Conservation (phyloP, 306 rosid species). For the Corylus avellana region DNA sequence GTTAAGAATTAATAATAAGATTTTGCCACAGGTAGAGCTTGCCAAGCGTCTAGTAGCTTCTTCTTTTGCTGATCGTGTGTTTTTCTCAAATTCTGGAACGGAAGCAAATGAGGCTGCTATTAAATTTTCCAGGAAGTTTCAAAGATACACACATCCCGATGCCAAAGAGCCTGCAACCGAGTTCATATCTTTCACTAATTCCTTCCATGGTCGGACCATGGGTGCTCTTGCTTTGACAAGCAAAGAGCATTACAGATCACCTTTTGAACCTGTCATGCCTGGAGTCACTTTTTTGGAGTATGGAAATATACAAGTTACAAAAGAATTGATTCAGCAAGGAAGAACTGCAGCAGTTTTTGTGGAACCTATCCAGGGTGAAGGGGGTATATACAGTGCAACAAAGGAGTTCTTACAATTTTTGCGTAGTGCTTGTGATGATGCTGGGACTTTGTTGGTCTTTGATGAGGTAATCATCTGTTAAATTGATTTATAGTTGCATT, state of each 20-base stretch:
- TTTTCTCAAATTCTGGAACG: slow-evolving; percentile 87
- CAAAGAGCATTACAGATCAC: slow-evolving; percentile 81
- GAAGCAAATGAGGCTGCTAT: slow-evolving; percentile 97
- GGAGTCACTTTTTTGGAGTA: slow-evolving; percentile 84
- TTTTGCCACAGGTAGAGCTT: slow-evolving; percentile 70
- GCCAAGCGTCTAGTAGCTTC: slow-evolving; percentile 66
- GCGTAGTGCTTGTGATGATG: slow-evolving; percentile 74
- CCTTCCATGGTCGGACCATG: slow-evolving; percentile 94
- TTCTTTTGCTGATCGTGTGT: slow-evolving; percentile 91
- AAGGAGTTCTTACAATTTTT: slow-evolving; percentile 76
- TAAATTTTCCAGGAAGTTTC: slow-evolving; percentile 86
- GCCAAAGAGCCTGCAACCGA: slow-evolving; percentile 58
- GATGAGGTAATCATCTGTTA: slow-evolving; percentile 66
- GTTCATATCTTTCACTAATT: slow-evolving; percentile 74
- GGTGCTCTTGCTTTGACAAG: slow-evolving; percentile 97
- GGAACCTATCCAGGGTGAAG: slow-evolving; percentile 97
- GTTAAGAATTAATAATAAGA: slow-evolving; percentile 2
- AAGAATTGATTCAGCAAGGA: slow-evolving; percentile 54
- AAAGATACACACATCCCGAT: slow-evolving; percentile 51
- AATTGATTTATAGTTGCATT: not conserved
- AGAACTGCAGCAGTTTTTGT: slow-evolving; percentile 86
- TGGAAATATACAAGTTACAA: slow-evolving; percentile 71
- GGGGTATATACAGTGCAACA: slow-evolving; percentile 83
- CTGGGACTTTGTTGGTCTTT: slow-evolving; percentile 78
- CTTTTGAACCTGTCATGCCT: slow-evolving; percentile 96